Conservation (phyloP, 2,329 filamentous ascomycete genomes). For the Arthrinium phaeospermum region DNA sequence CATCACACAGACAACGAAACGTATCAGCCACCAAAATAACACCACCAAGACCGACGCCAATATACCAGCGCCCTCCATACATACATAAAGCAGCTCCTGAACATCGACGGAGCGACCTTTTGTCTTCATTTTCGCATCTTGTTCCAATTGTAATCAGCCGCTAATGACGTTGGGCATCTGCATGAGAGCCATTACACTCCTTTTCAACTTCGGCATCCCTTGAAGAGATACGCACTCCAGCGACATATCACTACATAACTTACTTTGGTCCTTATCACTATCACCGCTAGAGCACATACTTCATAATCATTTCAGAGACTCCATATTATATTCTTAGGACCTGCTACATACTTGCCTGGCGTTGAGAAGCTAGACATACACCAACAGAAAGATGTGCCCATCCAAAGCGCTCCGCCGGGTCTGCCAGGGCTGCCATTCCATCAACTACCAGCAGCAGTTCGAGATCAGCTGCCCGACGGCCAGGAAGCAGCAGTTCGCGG, state of each 20-base stretch:
- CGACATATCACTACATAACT: background rate
- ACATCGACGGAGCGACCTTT: background rate
- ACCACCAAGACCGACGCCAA: background rate
- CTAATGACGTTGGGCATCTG: conserved; percentile 18
- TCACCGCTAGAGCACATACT: background rate
- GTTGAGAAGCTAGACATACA: background rate
- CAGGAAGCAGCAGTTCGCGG: conserved; percentile 21
- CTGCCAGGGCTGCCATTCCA: conserved; percentile 24
- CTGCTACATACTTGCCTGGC: background rate
- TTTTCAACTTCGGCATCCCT: conserved; percentile 19
- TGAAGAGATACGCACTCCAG: background rate
- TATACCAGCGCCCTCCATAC: background rate
- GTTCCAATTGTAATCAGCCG: background rate
- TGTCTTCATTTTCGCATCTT: background rate
- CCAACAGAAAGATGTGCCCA: conserved; percentile 20
- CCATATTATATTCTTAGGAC: background rate
- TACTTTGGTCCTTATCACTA: background rate
- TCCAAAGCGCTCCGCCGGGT: conserved; percentile 25
- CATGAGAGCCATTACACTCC: conserved; percentile 19
- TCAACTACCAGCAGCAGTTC: conserved; percentile 21
- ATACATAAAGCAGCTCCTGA: background rate
- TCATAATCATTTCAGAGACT: background rate
- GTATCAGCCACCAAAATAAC: background rate
- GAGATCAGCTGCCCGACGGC: conserved; percentile 24
- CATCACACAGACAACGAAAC: conserved; percentile 4